These are phyloP conservation scores for Dryas alaskensis DNA, from an alignment of 306 rosid genomes.

Conservation along the genomic window DNA sequence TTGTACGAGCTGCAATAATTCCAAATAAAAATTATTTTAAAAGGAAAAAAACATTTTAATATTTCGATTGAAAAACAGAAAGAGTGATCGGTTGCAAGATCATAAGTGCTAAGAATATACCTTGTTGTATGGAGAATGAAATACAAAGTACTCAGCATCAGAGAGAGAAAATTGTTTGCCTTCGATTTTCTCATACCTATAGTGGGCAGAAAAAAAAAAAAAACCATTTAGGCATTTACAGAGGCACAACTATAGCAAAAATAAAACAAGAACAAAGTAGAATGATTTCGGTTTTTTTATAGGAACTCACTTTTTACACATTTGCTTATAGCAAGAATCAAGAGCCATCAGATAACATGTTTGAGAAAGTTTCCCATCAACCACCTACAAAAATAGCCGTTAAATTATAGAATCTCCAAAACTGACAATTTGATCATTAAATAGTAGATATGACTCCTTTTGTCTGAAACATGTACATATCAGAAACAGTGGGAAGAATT, in stretches of 20 bases:
- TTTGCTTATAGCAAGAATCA: slow-evolving; percentile 82
- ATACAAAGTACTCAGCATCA: slow-evolving; percentile 76
- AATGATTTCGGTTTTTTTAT: background rate
- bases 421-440: slow-evolving; percentile 24
- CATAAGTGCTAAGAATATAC: slow-evolving; percentile 37
- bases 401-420: slow-evolving; percentile 22
- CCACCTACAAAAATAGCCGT: slow-evolving; percentile 56
- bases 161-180: slow-evolving; percentile 74
- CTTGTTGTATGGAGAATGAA: slow-evolving; percentile 99
- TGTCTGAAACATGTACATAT: background rate
- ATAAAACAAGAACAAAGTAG: slow-evolving; percentile 6
- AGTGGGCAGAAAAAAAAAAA: slow-evolving; percentile 21
- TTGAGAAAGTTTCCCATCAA: slow-evolving; percentile 97
- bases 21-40: slow-evolving; percentile 14
- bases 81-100: background rate
- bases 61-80: slow-evolving; percentile 1
- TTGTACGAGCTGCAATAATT: slow-evolving; percentile 83
- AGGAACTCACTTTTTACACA: slow-evolving; percentile 66
- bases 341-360: slow-evolving; percentile 94
- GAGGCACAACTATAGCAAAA: background rate
- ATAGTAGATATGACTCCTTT: background rate
- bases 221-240: slow-evolving; percentile 21
- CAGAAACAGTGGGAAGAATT: slow-evolving; percentile 22
- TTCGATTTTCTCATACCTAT: slow-evolving; percentile 75
- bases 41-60: slow-evolving; percentile 13